phyloP scores from a whole-genome alignment of 1,284 basidiomycete genomes.

The Sanghuangporus sanghuang region DNA sequence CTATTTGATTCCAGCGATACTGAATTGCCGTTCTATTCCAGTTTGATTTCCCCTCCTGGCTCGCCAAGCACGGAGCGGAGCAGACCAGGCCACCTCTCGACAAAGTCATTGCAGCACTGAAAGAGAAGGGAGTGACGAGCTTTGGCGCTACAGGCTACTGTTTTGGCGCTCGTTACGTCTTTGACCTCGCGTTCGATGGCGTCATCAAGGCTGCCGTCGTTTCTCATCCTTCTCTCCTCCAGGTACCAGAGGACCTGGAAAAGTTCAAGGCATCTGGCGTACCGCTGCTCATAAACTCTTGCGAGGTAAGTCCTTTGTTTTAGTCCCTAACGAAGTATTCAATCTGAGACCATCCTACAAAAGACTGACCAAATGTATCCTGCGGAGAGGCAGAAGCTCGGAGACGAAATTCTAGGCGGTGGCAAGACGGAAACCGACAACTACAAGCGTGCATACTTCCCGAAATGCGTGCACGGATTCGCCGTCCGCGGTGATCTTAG shows the following conservation, averaged over 20 bases:
- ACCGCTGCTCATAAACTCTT: constrained; percentile 61
- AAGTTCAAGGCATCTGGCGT: constrained; percentile 45
- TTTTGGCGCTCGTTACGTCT: constrained; percentile 61
- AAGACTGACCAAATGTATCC: constrained; percentile 45
- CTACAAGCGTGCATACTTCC: constrained; percentile 50
- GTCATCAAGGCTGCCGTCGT: constrained; percentile 48
- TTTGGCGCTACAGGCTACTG: constrained; percentile 68
- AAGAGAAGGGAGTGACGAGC: constrained; percentile 48
- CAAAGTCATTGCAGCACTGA: constrained; percentile 52
- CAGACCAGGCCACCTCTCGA: constrained; percentile 50
- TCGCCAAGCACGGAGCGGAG: constrained; percentile 39
- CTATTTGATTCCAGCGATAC: background rate
- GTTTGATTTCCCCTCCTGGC: constrained; percentile 48
- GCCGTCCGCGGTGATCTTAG: constrained; percentile 35
- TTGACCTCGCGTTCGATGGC: constrained; percentile 64
- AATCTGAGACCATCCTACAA: background rate
- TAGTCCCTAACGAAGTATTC: background rate
- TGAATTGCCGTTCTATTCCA: background rate
- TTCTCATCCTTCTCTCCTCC: constrained; percentile 66
- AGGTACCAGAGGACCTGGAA: constrained; percentile 58
- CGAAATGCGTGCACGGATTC: constrained; percentile 60
- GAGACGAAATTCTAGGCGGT: constrained; percentile 52
- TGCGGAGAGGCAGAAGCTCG: constrained; percentile 37
- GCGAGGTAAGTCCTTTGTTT: constrained; percentile 28
- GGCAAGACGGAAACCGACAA: constrained; percentile 46